Base-by-base conservation (phyloP, 768 basidiomycete genomes). In the Naematelia aurantialba region DNA sequence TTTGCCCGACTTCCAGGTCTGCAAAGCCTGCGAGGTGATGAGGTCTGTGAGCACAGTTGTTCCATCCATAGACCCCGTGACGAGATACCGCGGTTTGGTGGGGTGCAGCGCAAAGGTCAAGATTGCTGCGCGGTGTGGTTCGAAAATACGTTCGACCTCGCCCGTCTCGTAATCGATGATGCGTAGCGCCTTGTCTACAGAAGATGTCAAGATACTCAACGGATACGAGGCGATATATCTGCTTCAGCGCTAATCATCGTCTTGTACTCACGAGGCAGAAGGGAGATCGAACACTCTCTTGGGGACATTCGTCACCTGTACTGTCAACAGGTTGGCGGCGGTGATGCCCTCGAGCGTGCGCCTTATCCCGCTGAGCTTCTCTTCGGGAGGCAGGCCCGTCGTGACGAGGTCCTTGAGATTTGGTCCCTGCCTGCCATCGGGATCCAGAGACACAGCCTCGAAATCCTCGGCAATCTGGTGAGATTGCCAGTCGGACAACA, bases 1-100 rank as follows among this genome's bases (percentile, higher is more conserved):
- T 39, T 74, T 75, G 17, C 52, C 42, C 17, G 71, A 72, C 17
- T 34, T 50, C 69, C 75, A 75, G 2, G 70, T 68, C 52, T 76
- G 75, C 12, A 75, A 49, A 1, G 68, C 45, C 42, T 61, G 24
- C 17, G 46, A 45, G 11, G 75, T 73, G 58, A 76, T 70, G 19
- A 76, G 58, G 49, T 76, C 75, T 12, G 70, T 74, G 4, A 76
- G 59, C 11, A 70, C 54, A 26, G 75, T 68, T 19, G 72, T 73
- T 52, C 66, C 73, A 54, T 66, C 75, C 77, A 65, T 78, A 34
- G 67, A 76, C 12, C 72, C 70, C 1, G 75, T 73, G 27, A 76
- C 34, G 26, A 76, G 59, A 34, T 76, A 76, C 12, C 75, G 60
- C 14, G 60, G 53, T 25, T 64, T 63, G 10, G 46, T 45, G 8